phyloP scores from a whole-genome alignment of 2,329 filamentous ascomycete species.

The Exophiala aquamarina region DNA sequence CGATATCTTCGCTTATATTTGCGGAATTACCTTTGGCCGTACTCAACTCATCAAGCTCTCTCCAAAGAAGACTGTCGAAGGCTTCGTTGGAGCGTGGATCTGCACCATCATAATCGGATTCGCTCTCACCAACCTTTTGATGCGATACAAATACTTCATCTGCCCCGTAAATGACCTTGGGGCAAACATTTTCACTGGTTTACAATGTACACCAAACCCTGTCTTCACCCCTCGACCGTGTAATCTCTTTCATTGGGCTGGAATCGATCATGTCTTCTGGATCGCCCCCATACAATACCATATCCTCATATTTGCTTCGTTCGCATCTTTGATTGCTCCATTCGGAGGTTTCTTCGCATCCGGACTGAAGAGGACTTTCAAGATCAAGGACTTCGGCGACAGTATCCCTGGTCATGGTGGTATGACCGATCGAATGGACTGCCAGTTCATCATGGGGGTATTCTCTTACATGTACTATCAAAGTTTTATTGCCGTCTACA shows the following conservation, averaged over 20 bases:
- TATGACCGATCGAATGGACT: constrained; percentile 99
- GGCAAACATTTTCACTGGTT: constrained; percentile 85
- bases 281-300: constrained; percentile 91
- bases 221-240: constrained; percentile 81
- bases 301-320: constrained; percentile 83
- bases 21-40: constrained; percentile 92
- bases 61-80: constrained; percentile 98
- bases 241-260: constrained; percentile 69
- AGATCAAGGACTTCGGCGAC: constrained; percentile 99
- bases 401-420: constrained; percentile 96
- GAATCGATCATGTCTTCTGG: constrained; percentile 69
- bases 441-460: constrained; percentile 99
- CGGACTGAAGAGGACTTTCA: constrained; percentile 96
- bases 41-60: constrained; percentile 97
- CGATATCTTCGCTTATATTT: constrained; percentile 97
- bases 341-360: constrained; percentile 99
- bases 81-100: constrained; percentile 93
- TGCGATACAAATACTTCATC: constrained; percentile 94
- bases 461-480: constrained; percentile 99
- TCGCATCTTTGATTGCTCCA: constrained; percentile 92
- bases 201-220: constrained; percentile 87
- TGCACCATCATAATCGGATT: constrained; percentile 88
- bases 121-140: constrained; percentile 77
- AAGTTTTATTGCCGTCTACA: constrained; percentile 89
- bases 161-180: constrained; percentile 96